A percentile compares a stretch with the other conserved stretches of the same genome.
phyloP scores from a whole-genome alignment of 371 early-diverging fungal species.

The Mucor velutinosus region DNA sequence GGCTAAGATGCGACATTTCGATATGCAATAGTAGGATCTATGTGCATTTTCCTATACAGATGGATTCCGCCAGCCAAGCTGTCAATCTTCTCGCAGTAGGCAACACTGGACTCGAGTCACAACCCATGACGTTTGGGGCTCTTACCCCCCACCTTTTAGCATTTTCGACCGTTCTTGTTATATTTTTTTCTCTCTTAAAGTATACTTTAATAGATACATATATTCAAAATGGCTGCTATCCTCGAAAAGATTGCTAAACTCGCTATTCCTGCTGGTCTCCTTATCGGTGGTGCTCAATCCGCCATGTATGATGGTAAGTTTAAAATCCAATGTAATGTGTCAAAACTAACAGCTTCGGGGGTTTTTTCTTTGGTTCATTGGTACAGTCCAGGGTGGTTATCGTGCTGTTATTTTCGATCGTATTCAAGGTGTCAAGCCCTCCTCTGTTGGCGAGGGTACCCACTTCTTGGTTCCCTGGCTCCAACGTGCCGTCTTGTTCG shows the following conservation, averaged over 20 bases:
- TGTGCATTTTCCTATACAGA: no score
- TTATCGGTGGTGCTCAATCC: conserved; percentile 70
- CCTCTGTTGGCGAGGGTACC: conserved; percentile 90
- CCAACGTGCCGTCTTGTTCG: conserved; percentile 77
- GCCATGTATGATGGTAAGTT: conserved; percentile 93
- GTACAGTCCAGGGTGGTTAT: conserved; percentile 91
- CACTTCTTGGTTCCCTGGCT: conserved; percentile 97
- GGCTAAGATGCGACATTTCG: no score
- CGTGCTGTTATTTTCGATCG: conserved; percentile 98
- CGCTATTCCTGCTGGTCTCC: conserved; percentile 70
- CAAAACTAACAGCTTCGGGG: conserved; percentile 16
- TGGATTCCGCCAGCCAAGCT: not conserved
- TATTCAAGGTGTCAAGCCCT: conserved; percentile 85
- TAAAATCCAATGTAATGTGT: not conserved
- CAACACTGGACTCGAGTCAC: not conserved
- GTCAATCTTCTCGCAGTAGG: not conserved
- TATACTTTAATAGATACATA: conserved; percentile 6
- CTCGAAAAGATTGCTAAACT: conserved; percentile 66
- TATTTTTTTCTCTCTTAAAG: conserved; percentile 4
- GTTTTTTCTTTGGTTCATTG: conserved; percentile 10
- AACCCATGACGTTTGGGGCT: conserved; percentile 4
- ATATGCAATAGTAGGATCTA: no score
- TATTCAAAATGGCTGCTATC: conserved; percentile 38
- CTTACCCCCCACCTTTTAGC: conserved; percentile 1
- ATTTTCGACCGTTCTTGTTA: not conserved